These are phyloP conservation scores for Borovskyia barvae DNA, from an alignment of 208 protist genomes.

Conservation along the genomic window DNA sequence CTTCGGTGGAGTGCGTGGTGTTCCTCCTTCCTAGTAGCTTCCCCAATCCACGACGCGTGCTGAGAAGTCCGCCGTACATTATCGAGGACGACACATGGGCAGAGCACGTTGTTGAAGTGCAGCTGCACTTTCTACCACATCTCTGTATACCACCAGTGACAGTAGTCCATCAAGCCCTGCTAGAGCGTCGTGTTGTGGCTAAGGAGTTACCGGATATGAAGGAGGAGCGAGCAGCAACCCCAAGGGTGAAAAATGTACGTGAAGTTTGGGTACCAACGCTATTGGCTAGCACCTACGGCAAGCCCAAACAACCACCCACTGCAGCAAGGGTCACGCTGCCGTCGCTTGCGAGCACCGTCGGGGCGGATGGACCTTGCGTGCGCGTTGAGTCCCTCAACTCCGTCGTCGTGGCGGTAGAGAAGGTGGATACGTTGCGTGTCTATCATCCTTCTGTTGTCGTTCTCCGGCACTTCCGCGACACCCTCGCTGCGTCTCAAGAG, in stretches of 20 bases:
- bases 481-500: constrained; percentile 17
- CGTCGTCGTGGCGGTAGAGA: constrained; percentile 31
- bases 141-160: constrained; percentile 56
- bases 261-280: constrained; percentile 30
- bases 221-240: background rate
- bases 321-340: constrained; percentile 1
- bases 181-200: constrained; percentile 32
- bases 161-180: constrained; percentile 50
- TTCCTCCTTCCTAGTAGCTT: constrained; percentile 80
- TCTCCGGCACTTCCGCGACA: constrained; percentile 22
- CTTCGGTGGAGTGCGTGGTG: constrained; percentile 59
- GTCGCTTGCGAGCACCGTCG: background rate
- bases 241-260: constrained; percentile 2
- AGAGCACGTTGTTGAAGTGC: constrained; percentile 75
- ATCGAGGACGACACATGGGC: constrained; percentile 86
- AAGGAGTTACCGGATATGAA: background rate
- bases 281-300: constrained; percentile 40
- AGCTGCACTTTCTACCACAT: constrained; percentile 56
- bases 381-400: too few species aligned
- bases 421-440: constrained; percentile 51
- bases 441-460: constrained; percentile 52
- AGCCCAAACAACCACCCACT: constrained; percentile 31
- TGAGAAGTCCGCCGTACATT: constrained; percentile 62
- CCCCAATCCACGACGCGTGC: constrained; percentile 50
- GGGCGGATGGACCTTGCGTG: too few species aligned